phyloP scores from a whole-genome alignment of 441 rosid species.

The Lepidium campestre region DNA sequence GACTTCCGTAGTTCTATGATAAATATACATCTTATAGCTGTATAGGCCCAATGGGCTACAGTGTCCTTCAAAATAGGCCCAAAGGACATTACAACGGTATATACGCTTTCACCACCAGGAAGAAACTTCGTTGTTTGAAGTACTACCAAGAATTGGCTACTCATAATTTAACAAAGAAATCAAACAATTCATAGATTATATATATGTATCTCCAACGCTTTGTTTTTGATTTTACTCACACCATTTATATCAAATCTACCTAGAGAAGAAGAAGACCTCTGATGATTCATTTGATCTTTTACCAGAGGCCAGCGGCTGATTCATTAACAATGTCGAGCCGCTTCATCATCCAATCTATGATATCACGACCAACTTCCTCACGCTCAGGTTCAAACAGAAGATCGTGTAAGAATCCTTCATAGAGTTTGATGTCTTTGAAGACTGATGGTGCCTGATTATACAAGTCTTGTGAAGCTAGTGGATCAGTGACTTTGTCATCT shows the following conservation, averaged over 20 bases:
- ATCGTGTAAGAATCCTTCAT: constrained; percentile 87
- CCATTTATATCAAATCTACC: constrained; percentile 20
- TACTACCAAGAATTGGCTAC: neutral
- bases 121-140: neutral
- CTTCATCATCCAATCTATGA: constrained; percentile 84
- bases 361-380: constrained; percentile 69
- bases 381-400: constrained; percentile 93
- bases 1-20: too few species aligned
- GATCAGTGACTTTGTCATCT: constrained; percentile 86
- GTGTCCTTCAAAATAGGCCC: neutral
- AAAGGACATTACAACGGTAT: neutral
- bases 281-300: neutral
- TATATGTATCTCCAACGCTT: constrained; percentile 10
- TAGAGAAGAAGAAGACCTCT: constrained; percentile 13
- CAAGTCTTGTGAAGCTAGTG: constrained; percentile 79
- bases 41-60: too few species aligned
- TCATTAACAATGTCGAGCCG: constrained; percentile 33
- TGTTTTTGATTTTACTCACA: constrained; percentile 18
- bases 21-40: too few species aligned
- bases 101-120: neutral
- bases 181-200: constrained; percentile 14
- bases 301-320: constrained; percentile 20
- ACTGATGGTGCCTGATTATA: constrained; percentile 70
- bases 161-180: neutral
- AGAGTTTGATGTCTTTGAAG: constrained; percentile 81